Conservation (phyloP, 768 basidiomycete genomes). For the Russula emetica region DNA sequence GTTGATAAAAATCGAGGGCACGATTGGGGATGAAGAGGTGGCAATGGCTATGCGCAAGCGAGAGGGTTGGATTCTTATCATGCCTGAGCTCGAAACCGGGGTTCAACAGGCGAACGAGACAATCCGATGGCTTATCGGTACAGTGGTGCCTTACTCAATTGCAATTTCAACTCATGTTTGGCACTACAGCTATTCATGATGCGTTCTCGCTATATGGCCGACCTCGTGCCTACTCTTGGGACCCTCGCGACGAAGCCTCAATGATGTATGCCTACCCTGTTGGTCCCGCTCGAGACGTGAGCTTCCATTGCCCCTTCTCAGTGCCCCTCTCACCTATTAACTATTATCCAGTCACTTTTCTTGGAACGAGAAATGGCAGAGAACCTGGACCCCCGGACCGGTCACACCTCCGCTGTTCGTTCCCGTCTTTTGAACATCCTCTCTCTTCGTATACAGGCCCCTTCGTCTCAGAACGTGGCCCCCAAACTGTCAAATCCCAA, state of each 20-base stretch:
- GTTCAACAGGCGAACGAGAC: constrained; percentile 70
- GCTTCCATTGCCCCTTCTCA: constrained; percentile 32
- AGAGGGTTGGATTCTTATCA: constrained; percentile 84
- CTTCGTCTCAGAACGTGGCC: constrained; percentile 25
- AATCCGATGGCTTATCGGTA: constrained; percentile 87
- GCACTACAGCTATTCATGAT: constrained; percentile 65
- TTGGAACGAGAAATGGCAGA: constrained; percentile 81
- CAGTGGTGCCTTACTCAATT: constrained; percentile 31
- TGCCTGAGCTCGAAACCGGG: constrained; percentile 77
- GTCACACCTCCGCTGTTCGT: constrained; percentile 68
- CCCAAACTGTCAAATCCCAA: constrained; percentile 5
- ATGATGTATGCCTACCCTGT: constrained; percentile 95
- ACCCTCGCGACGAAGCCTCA: constrained; percentile 73
- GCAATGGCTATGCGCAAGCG: constrained; percentile 58
- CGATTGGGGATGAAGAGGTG: constrained; percentile 72
- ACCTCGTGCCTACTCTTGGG: constrained; percentile 82
- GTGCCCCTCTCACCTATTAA: not conserved
- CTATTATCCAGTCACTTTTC: constrained; percentile 62
- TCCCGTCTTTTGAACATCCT: constrained; percentile 58
- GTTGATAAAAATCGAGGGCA: constrained; percentile 87
- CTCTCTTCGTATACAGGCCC: constrained; percentile 55
- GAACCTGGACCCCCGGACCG: constrained; percentile 68
- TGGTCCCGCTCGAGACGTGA: constrained; percentile 75
- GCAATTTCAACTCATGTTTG: constrained; percentile 21
- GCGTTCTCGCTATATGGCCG: constrained; percentile 87